Evolutionary conservation across 192 early-diverging fungal genomes (phyloP).

Genomic region (Coemansia sp.): DNA sequence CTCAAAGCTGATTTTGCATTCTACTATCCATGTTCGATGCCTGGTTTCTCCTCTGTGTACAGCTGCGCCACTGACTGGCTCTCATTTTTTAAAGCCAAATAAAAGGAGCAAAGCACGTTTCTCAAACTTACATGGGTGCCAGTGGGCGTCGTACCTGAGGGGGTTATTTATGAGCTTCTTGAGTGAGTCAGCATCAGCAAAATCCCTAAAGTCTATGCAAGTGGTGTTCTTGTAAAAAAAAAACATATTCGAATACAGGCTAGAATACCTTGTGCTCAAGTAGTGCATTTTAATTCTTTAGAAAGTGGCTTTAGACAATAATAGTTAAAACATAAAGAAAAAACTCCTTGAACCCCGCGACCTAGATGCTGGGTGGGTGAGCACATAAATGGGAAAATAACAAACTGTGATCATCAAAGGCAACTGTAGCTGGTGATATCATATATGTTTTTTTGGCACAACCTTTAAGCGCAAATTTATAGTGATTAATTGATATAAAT

Average conservation of each 20-base stretch:
- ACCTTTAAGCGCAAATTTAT: too few species aligned
- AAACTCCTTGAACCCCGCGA: too few species aligned
- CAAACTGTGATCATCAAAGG: too few species aligned
- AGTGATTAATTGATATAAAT: too few species aligned
- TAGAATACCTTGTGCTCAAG: conserved; percentile 9
- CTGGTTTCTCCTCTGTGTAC: not conserved
- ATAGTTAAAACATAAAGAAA: too few species aligned
- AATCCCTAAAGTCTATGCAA: not conserved
- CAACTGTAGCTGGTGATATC: too few species aligned
- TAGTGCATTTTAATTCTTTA: not conserved
- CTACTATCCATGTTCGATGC: not conserved
- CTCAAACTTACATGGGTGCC: conserved; percentile 14
- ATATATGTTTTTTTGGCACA: too few species aligned
- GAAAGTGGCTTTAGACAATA: too few species aligned
- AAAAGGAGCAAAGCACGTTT: not conserved
- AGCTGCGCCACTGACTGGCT: too few species aligned
- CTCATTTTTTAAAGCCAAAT: not conserved
- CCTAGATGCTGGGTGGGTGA: too few species aligned
- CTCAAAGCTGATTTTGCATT: not conserved
- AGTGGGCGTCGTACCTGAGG: not conserved
- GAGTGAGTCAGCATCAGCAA: not conserved
- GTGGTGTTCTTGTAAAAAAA: not conserved
- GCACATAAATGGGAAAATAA: too few species aligned
- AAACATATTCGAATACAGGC: not conserved
- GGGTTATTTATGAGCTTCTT: conserved; percentile 7